Evolutionary conservation across 164 flowering plant species (phyloP), one percentile per base, ranked within the genome.

Genomic region (Liquidambar formosana): DNA sequence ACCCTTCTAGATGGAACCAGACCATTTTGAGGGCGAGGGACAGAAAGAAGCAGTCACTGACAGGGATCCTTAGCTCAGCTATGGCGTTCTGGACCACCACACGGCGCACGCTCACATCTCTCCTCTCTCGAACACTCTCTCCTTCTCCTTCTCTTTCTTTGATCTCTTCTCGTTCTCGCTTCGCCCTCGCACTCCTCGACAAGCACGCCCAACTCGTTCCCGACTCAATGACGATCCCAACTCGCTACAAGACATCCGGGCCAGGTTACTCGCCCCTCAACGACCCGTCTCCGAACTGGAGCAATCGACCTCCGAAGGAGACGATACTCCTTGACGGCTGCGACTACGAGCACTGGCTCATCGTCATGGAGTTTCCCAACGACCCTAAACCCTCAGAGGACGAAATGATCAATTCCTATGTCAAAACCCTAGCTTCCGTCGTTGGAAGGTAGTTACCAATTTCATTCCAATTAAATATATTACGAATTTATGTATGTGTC

Each of bases 341-440:
- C 65, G 99, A 96, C 59, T 96, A 90, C 74, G 97, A 96, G 86
- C 99, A 93, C 68, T 96, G 99, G 99, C 95, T 93, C 56, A 86
- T 93, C 13, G 91, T 96, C 57, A 85, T 96, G 97, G 99, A 96
- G 82, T 93, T 92, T 46, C 74, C 88, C 8, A 28, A 74, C 8
- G 85, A 91, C 47, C 79, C 87, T 10, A 89, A 89, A 73, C 97
- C 92, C 71, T 71, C 93, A 3, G 91, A 90, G 53, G 89, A 89
- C 12, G 96, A 90, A 58, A 93, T 91, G 94, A 71, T 96, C 59
- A 47, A 81, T 33, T 26, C 88, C 5, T 93, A 93, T 75, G 97
- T 96, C 65, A 92, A 88, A 79, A 93, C 97, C 76, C 94, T 96
- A 27, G 80, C 97, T 23, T 0, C 84, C 5, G 90, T 93, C 10